These are phyloP conservation scores for Talaromyces ruber DNA, from an alignment of 495 filamentous ascomycete genomes.

Conservation along the genomic window DNA sequence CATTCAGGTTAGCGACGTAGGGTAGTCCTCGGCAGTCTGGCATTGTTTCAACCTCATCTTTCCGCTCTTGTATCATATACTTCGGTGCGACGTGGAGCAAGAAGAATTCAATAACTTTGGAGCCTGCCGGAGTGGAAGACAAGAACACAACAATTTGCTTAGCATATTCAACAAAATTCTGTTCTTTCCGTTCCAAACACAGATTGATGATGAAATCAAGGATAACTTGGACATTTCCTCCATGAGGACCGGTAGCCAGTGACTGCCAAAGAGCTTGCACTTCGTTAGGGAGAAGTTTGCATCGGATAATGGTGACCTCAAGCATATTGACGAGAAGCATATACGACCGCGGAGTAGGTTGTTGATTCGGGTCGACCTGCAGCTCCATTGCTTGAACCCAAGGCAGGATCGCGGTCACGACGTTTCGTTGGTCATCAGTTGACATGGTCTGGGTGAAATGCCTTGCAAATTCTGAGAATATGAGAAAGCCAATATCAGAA, in stretches of 20 bases:
- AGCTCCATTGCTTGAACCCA: slow-evolving; percentile 95
- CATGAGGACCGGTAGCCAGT: slow-evolving; percentile 84
- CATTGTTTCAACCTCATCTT: slow-evolving; percentile 60
- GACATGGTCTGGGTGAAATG: slow-evolving; percentile 78
- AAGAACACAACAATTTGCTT: slow-evolving; percentile 97
- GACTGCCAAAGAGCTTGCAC: slow-evolving; percentile 98
- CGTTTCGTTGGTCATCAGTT: slow-evolving; percentile 76
- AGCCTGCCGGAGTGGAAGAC: slow-evolving; percentile 81
- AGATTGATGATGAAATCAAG: slow-evolving; percentile 92
- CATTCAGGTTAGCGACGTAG: slow-evolving; percentile 78
- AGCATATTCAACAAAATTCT: slow-evolving; percentile 94
- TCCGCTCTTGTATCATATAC: slow-evolving; percentile 83
- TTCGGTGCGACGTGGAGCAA: slow-evolving; percentile 81
- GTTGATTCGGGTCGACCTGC: slow-evolving; percentile 88
- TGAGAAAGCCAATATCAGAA: slow-evolving; percentile 77
- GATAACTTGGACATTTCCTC: slow-evolving; percentile 90
- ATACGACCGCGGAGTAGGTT: slow-evolving; percentile 82
- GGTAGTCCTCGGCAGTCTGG: slow-evolving; percentile 68
- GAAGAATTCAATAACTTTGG: slow-evolving; percentile 90
- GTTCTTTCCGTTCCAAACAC: slow-evolving; percentile 86
- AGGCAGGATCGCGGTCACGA: slow-evolving; percentile 87
- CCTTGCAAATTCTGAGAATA: slow-evolving; percentile 88
- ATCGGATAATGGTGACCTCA: slow-evolving; percentile 90
- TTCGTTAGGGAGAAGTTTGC: slow-evolving; percentile 84
- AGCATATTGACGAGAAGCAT: slow-evolving; percentile 93